Evolutionary conservation across 768 basidiomycete genomes (phyloP).

Genomic region (Lactifluus subvellereus): DNA sequence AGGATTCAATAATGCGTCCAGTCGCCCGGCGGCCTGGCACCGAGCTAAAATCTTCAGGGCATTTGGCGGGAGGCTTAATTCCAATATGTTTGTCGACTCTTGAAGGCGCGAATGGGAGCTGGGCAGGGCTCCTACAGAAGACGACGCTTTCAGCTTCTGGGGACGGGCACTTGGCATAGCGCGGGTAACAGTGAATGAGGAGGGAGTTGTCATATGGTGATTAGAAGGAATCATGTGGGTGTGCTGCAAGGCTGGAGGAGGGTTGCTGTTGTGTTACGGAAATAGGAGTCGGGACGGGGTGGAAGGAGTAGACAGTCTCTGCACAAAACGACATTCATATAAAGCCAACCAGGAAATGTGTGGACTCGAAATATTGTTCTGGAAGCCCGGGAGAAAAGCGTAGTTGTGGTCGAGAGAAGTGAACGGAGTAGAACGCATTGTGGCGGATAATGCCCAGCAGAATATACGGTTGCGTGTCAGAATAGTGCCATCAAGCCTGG

Average conservation of each 20-base stretch:
- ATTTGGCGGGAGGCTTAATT: background rate
- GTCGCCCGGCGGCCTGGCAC: background rate
- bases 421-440: background rate
- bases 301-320: background rate
- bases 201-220: background rate
- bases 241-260: background rate
- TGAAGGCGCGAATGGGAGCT: background rate
- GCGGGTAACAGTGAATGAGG: background rate
- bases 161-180: background rate
- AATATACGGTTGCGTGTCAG: background rate
- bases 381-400: background rate
- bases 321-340: background rate
- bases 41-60: background rate
- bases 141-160: background rate
- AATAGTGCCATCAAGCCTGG: background rate
- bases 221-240: background rate
- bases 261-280: background rate
- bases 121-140: background rate
- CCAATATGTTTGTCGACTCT: background rate
- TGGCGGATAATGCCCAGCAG: background rate
- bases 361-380: background rate
- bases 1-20: background rate
- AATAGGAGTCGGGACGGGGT: background rate
- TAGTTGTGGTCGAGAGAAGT: background rate
- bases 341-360: background rate